Conservation (phyloP, 2,329 filamentous ascomycete species). For the Daldinia sp. region DNA sequence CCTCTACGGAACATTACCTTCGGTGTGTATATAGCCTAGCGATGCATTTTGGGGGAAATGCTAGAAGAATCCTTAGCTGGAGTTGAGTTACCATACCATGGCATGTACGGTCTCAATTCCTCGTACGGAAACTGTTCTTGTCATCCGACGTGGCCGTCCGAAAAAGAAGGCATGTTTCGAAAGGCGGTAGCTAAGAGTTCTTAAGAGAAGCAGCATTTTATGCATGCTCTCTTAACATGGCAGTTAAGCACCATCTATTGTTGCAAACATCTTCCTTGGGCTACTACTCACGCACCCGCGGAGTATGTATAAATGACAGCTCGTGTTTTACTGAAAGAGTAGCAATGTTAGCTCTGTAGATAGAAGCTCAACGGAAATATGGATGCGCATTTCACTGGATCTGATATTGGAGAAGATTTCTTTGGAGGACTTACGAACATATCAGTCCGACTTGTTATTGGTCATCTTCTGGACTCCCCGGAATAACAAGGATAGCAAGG, state of each 20-base stretch:
- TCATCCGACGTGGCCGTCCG: slow-evolving; percentile 13
- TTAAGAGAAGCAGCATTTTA: not conserved
- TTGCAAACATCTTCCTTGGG: not conserved
- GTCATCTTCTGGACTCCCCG: slow-evolving; percentile 16
- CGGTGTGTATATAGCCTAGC: slow-evolving; percentile 20
- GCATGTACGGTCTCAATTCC: not conserved
- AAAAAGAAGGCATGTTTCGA: slow-evolving; percentile 10
- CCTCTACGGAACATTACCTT: slow-evolving; percentile 21
- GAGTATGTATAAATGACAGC: not conserved
- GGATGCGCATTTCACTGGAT: slow-evolving; percentile 5
- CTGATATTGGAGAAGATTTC: slow-evolving; percentile 24
- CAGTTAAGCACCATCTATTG: slow-evolving; percentile 15
- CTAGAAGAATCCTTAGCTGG: slow-evolving; percentile 3
- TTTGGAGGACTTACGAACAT: slow-evolving; percentile 19
- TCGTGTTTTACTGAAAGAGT: not conserved
- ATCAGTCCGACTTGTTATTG: slow-evolving; percentile 19
- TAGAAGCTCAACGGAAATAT: slow-evolving; percentile 7
- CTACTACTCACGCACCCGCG: not conserved
- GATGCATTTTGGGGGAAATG: not conserved
- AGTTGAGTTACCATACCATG: not conserved
- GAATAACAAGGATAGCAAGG: slow-evolving; percentile 30
- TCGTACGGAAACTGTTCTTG: not conserved
- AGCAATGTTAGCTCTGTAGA: not conserved
- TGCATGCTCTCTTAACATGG: slow-evolving; percentile 4
- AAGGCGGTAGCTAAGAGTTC: slow-evolving; percentile 14